Base-by-base conservation (phyloP, 352 stramenopile species). In the Globisporangium splendens region DNA sequence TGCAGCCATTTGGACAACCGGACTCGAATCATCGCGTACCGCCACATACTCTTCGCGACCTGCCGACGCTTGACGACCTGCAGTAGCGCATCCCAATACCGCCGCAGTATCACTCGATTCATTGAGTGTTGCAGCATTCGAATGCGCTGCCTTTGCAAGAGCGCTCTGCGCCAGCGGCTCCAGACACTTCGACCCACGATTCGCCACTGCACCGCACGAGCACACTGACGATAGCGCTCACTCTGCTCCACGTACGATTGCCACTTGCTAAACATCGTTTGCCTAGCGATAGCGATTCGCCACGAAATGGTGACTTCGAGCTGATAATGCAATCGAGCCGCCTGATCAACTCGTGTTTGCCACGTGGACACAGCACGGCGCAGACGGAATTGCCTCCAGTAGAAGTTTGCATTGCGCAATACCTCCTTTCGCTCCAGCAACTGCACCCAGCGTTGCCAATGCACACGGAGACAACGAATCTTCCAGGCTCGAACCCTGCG, bases 21-120 rank as follows among this genome's bases (percentile, higher is more conserved):
- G 12, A 65, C 50, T 4, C 42, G 59, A n/a, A 39, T 11, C 28
- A 52, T 50, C 28, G 58, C 46, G 43, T 66, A 69, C 38, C 46
- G 51, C 63, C 58, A 66, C 52, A 69, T 63, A 18, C 50, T 62
- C n/a, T 50, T 28, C 3, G 63, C 59, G 14, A 70, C 63, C 15
- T 63, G 48, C 35, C 59, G 43, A 10, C 63, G 63, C 44, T 70
- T 70, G 15, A 59, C 66, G 5, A 70, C 13, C 18, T 69, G 63
- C 21, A 57, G 41, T 13, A 65, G 42, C 10, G 21, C 44, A n/a
- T 66, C 43, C 49, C 50, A 70, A 8, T 7, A 17, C 10, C 22
- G 41, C 46, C 39, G 46, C 17, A 63, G 2, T 33, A 52, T 6
- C 44, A 24, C 38, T 12, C 24, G n/a, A 42, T n/a, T 43, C 14